Percentiles rank a stretch among this genome's conserved stretches.
Evolutionary conservation across 1,139 yeast genomes (phyloP).

Genomic region (Blastobotrys apis): DNA sequence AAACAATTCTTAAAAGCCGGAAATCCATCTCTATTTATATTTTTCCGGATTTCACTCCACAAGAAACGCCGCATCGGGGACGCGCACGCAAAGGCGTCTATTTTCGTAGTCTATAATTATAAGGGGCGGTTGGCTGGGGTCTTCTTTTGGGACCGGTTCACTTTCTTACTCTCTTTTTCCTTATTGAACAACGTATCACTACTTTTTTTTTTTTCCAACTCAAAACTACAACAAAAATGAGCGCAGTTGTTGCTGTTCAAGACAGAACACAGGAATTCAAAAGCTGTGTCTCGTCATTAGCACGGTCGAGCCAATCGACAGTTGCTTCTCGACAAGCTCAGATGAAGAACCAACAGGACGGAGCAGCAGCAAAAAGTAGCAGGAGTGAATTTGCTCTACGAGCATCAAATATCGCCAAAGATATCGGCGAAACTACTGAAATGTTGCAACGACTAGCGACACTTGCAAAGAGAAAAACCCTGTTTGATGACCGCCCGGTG

Average conservation of each 20-base stretch:
- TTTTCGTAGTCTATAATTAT: too few species aligned
- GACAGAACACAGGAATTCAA: constrained; percentile 84
- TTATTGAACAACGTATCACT: too few species aligned
- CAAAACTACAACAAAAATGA: neutral
- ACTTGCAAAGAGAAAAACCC: constrained; percentile 84
- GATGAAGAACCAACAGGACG: constrained; percentile 29
- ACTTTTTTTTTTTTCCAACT: too few species aligned
- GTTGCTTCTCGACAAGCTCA: constrained; percentile 8
- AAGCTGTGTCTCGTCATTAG: constrained; percentile 71
- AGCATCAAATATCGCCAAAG: constrained; percentile 84
- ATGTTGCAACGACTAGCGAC: constrained; percentile 73
- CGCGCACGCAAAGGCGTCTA: too few species aligned
- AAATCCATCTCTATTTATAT: too few species aligned
- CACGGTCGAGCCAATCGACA: constrained; percentile 36
- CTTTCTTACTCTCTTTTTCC: too few species aligned
- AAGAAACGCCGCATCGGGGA: too few species aligned
- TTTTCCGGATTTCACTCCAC: too few species aligned
- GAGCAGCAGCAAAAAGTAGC: constrained; percentile 29
- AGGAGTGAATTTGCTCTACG: constrained; percentile 66
- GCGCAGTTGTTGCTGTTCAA: constrained; percentile 40
- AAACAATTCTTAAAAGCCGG: too few species aligned
- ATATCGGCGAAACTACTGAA: constrained; percentile 84
- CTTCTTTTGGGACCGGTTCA: too few species aligned
- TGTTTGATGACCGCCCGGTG: constrained; percentile 90
- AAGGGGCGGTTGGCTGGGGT: too few species aligned